Evolutionary conservation across 2,329 filamentous ascomycete species (phyloP).

Genomic region (Botrytis pseudocinerea): DNA sequence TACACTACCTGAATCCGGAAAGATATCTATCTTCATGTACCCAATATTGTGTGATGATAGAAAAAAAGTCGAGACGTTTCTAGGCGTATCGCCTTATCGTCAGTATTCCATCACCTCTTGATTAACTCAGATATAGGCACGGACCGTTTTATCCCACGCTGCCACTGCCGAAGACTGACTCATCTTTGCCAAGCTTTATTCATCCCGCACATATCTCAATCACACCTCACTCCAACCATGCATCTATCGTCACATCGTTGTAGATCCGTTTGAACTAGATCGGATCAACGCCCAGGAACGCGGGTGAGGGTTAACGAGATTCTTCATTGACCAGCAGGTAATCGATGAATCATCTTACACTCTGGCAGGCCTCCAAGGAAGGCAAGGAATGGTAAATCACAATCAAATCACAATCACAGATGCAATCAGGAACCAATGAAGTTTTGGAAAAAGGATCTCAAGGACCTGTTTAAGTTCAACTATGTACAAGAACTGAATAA

Average conservation of each 20-base stretch:
- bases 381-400: background rate
- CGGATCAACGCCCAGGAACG: background rate
- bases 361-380: background rate
- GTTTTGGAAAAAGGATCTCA: conserved; percentile 11
- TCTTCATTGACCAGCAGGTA: background rate
- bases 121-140: conserved; percentile 7
- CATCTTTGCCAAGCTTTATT: conserved; percentile 11
- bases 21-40: background rate
- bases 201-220: background rate
- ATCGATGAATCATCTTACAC: background rate
- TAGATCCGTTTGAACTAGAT: background rate
- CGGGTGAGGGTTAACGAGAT: background rate
- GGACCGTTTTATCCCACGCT: conserved; percentile 11
- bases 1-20: background rate
- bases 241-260: conserved; percentile 7
- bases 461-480: conserved; percentile 7
- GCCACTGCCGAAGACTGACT: conserved; percentile 3
- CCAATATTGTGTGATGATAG: background rate
- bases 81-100: conserved; percentile 11
- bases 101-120: conserved; percentile 5
- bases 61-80: conserved; percentile 15
- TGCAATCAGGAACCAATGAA: conserved; percentile 4
- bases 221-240: conserved; percentile 10
- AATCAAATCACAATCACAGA: background rate
- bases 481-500: conserved; percentile 24